A percentile compares a stretch with the other conserved stretches of the same genome.
Evolutionary conservation across 306 rosid genomes (phyloP).

Genomic region (Vachellia collinsii): DNA sequence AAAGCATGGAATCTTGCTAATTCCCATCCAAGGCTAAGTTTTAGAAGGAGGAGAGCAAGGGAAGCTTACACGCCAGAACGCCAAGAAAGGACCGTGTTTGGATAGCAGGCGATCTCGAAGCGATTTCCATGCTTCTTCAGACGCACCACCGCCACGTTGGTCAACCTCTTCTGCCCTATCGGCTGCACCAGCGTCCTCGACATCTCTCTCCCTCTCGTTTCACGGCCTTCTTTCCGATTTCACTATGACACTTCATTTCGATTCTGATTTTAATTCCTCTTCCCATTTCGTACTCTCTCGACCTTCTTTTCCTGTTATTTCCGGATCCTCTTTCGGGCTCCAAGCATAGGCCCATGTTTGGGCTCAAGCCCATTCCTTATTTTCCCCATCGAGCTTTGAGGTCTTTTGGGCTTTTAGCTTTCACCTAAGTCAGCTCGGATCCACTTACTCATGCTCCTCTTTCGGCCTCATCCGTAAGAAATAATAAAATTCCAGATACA

Average conservation of each 20-base stretch:
- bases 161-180: slow-evolving; percentile 90
- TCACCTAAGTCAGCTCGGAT: too few relatives aligned
- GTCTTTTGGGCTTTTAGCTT: neutral
- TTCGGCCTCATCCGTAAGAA: too few relatives aligned
- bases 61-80: slow-evolving; percentile 88
- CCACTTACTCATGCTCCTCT: neutral
- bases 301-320: neutral
- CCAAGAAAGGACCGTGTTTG: slow-evolving; percentile 96
- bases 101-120: slow-evolving; percentile 92
- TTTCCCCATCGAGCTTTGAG: neutral
- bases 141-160: slow-evolving; percentile 95
- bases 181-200: slow-evolving; percentile 81
- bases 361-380: neutral
- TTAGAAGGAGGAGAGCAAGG: neutral
- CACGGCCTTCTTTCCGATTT: neutral
- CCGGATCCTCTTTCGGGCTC: neutral
- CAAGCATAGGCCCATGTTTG: neutral
- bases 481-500: too few relatives aligned
- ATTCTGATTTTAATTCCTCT: neutral
- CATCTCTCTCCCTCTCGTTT: slow-evolving; percentile 39
- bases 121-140: slow-evolving; percentile 80
- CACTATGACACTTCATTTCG: too few relatives aligned
- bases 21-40: neutral
- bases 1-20: too few relatives aligned
- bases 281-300: neutral